Conservation (phyloP, 208 protist species). For the Acanthamoeba sp. region DNA sequence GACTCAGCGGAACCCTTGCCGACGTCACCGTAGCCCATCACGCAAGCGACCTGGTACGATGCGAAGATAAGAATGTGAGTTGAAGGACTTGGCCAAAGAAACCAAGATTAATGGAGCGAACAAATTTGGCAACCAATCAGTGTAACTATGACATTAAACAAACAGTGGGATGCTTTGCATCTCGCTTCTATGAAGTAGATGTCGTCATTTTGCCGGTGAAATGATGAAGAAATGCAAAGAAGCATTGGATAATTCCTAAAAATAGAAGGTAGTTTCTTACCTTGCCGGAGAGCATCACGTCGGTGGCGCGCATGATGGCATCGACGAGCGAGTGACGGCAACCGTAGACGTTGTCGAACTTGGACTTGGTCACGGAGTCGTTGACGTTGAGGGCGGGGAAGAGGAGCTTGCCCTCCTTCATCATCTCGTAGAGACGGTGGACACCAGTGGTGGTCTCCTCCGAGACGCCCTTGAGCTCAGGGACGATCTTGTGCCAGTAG, state of each 20-base stretch:
- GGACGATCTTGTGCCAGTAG: conserved; percentile 91
- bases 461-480: conserved; percentile 96
- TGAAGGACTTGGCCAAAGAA: no score
- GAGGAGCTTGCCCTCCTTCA: conserved; percentile 94
- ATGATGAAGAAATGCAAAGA: neutral
- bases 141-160: conserved; percentile 49
- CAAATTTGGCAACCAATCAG: conserved; percentile 29
- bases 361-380: conserved; percentile 99
- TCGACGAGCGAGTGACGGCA: conserved; percentile 99
- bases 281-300: conserved; percentile 99
- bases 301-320: conserved; percentile 99
- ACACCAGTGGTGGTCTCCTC: conserved; percentile 99
- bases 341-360: conserved; percentile 99
- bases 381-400: conserved; percentile 99
- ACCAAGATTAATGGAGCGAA: neutral
- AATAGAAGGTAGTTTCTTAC: neutral
- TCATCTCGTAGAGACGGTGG: conserved; percentile 98
- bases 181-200: neutral
- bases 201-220: conserved; percentile 1
- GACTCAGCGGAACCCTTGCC: conserved; percentile 98
- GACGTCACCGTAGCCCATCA: conserved; percentile 99
- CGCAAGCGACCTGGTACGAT: conserved; percentile 93
- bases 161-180: conserved; percentile 27
- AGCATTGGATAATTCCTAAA: neutral
- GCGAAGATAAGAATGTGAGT: neutral